Percentiles rank a stretch among this genome's conserved stretches.
These are phyloP conservation scores for Pseudophaeomoniella oleicola DNA, from an alignment of 2,329 filamentous ascomycete genomes.

Conservation along the genomic window DNA sequence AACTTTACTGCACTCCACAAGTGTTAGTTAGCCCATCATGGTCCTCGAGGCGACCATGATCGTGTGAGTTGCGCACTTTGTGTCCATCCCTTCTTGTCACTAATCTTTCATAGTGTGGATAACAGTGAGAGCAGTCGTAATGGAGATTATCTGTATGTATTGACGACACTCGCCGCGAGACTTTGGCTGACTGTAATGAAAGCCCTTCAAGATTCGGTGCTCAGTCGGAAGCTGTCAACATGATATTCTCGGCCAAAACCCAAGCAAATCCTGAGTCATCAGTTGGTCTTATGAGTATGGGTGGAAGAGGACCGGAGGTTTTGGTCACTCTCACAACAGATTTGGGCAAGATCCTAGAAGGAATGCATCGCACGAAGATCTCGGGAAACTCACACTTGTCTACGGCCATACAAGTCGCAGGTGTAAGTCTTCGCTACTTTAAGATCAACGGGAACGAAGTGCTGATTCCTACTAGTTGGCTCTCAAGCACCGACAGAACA, in stretches of 20 bases:
- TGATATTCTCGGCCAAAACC: slow-evolving; percentile 92
- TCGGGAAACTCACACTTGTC: slow-evolving; percentile 75
- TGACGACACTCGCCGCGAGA: slow-evolving; percentile 5
- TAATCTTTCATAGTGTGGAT: slow-evolving; percentile 51
- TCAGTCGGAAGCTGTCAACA: slow-evolving; percentile 85
- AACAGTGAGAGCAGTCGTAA: slow-evolving; percentile 98
- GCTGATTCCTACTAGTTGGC: slow-evolving; percentile 49
- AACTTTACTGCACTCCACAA: no score
- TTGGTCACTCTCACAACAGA: slow-evolving; percentile 92
- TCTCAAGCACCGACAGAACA: slow-evolving; percentile 95
- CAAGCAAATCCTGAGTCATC: slow-evolving; percentile 92
- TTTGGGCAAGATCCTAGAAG: slow-evolving; percentile 87
- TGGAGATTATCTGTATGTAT: slow-evolving; percentile 60
- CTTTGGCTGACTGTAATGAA: slow-evolving; percentile 26
- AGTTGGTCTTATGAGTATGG: slow-evolving; percentile 98
- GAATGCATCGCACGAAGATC: slow-evolving; percentile 88
- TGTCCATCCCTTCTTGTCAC: slow-evolving; percentile 9
- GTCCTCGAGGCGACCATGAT: slow-evolving; percentile 99
- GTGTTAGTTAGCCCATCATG: slow-evolving; percentile 58
- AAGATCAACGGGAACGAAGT: neutral
- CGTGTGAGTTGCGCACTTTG: slow-evolving; percentile 34
- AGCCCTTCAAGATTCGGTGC: slow-evolving; percentile 91
- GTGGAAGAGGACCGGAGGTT: slow-evolving; percentile 91
- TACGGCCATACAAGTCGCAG: slow-evolving; percentile 88
- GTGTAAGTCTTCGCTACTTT: slow-evolving; percentile 43